These are phyloP conservation scores for Moesziomyces globuligerus DNA, from an alignment of 1,284 basidiomycete species.

Conservation along the genomic window DNA sequence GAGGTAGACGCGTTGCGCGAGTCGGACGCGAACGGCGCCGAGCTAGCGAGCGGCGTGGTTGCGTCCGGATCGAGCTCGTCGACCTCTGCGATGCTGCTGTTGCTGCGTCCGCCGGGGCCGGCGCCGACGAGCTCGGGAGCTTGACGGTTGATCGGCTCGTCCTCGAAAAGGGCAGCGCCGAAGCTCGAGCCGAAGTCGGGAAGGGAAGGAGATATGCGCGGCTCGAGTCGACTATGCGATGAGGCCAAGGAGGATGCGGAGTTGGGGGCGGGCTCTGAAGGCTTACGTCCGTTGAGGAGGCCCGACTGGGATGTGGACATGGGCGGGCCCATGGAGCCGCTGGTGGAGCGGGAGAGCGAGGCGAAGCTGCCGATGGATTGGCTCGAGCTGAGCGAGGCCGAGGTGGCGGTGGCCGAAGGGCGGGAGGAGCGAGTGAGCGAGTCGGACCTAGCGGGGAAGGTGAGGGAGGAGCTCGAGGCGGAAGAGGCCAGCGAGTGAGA, in stretches of 20 bases:
- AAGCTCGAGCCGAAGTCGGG: constrained; percentile 40
- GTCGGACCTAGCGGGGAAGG: constrained; percentile 36
- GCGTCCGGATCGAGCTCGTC: constrained; percentile 23
- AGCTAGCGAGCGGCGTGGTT: constrained; percentile 23
- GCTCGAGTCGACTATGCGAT: constrained; percentile 1
- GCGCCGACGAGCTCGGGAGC: no score
- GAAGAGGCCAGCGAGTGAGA: constrained; percentile 25
- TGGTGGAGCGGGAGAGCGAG: constrained; percentile 33
- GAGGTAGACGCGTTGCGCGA: neutral
- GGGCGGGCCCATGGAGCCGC: constrained; percentile 42
- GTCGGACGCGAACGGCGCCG: constrained; percentile 25
- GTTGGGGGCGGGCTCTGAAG: constrained; percentile 1
- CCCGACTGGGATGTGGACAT: constrained; percentile 26
- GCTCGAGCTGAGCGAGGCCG: constrained; percentile 19
- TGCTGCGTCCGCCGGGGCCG: constrained; percentile 6
- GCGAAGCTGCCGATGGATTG: constrained; percentile 22
- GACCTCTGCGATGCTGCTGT: constrained; percentile 31
- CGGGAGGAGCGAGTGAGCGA: constrained; percentile 26
- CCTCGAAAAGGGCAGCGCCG: constrained; percentile 33
- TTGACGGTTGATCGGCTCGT: constrained; percentile 5
- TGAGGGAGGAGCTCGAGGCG: constrained; percentile 32
- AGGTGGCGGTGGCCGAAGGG: constrained; percentile 11
- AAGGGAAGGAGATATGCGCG: constrained; percentile 38
- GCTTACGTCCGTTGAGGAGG: constrained; percentile 5
- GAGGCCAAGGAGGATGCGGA: neutral